Evolutionary conservation across 2,329 filamentous ascomycete genomes (phyloP).

Genomic region (Sporothrix luriei): DNA sequence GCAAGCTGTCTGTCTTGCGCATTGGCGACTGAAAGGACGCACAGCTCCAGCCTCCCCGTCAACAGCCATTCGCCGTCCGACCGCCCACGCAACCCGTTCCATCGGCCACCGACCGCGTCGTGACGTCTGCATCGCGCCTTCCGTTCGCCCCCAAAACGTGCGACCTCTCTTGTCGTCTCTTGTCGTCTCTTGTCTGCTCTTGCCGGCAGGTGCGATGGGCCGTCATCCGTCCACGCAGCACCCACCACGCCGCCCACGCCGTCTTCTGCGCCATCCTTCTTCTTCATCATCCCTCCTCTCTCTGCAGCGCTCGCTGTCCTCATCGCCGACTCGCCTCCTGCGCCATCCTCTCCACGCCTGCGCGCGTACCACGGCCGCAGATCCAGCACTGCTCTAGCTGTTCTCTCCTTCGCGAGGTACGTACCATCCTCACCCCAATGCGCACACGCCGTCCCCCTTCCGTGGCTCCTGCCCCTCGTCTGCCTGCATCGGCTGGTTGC

Average conservation of each 20-base stretch:
- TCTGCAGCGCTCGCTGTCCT: not conserved
- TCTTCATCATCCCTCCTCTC: not conserved
- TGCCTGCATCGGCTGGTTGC: not conserved
- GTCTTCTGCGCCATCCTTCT: not conserved
- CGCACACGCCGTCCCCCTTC: not conserved
- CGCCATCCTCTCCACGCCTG: not conserved
- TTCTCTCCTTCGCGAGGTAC: not conserved
- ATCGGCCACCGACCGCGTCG: slow-evolving; percentile 4
- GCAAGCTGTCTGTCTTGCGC: not conserved
- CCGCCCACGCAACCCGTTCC: not conserved
- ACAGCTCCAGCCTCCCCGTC: no score
- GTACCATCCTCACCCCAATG: not conserved
- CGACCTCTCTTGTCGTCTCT: not conserved
- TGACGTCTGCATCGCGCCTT: slow-evolving; percentile 11
- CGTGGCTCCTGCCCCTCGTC: slow-evolving; percentile 6
- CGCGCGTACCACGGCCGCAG: not conserved
- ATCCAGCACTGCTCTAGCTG: not conserved
- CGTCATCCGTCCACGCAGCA: slow-evolving; percentile 24
- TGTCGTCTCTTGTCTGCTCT: not conserved
- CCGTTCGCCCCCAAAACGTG: not conserved
- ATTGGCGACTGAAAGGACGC: no score
- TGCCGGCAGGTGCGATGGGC: slow-evolving; percentile 32
- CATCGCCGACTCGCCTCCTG: not conserved
- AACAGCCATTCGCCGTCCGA: slow-evolving; percentile 5
- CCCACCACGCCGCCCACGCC: slow-evolving; percentile 15